Conservation (phyloP, 495 filamentous ascomycete genomes). For the Penicillium ochrochloron region DNA sequence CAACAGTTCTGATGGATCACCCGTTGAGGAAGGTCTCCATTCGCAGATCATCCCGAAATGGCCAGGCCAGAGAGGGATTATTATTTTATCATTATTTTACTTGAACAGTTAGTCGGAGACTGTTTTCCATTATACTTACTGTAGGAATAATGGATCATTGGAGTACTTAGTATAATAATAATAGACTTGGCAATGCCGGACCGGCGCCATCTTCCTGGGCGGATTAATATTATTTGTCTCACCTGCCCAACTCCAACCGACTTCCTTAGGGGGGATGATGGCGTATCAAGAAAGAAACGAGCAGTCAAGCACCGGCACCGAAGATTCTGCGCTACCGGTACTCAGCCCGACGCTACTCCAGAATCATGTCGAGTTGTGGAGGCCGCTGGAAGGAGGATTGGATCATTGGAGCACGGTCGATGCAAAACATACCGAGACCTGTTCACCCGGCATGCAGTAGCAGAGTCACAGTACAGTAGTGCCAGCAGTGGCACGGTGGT, state of each 20-base stretch:
- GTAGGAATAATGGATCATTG: not conserved
- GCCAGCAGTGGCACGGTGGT: constrained; percentile 10
- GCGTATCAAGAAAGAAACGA: not conserved
- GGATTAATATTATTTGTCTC: constrained; percentile 11
- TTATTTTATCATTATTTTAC: not conserved
- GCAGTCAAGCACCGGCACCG: not conserved
- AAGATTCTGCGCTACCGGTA: constrained; percentile 24
- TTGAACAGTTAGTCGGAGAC: not conserved
- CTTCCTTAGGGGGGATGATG: constrained; percentile 14
- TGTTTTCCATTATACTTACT: not conserved
- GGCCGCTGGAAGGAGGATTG: not conserved
- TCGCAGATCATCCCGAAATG: constrained; percentile 14
- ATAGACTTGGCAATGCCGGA: constrained; percentile 7
- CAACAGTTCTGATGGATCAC: constrained; percentile 3
- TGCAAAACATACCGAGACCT: constrained; percentile 29
- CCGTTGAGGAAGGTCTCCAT: not conserved
- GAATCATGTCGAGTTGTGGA: constrained; percentile 9
- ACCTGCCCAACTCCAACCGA: constrained; percentile 22
- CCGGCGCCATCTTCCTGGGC: not conserved
- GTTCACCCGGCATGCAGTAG: constrained; percentile 24
- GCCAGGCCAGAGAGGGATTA: not conserved
- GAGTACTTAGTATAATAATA: not conserved
- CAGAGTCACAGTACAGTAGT: constrained; percentile 31
- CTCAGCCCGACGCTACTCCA: constrained; percentile 20
- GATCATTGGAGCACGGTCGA: constrained; percentile 6